Evolutionary conservation across 331 rosid species (phyloP).

Genomic region (Stylosanthes scabra): DNA sequence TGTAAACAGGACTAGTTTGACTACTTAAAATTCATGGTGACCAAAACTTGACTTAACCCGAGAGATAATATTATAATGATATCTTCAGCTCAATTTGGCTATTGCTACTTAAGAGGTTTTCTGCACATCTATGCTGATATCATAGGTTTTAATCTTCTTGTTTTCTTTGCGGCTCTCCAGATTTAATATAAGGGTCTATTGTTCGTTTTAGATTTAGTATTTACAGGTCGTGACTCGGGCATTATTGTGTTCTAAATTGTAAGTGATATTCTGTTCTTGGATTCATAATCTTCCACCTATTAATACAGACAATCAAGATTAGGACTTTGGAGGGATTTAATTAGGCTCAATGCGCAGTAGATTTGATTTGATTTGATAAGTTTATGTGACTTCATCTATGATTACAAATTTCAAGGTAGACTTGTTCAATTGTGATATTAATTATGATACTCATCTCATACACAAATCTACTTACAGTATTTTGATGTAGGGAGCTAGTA

Average conservation of each 20-base stretch:
- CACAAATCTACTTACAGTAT: background rate
- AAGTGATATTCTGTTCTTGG: conserved; percentile 11
- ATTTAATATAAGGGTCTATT: background rate
- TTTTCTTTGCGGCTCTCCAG: conserved; percentile 11
- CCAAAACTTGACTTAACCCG: too few relatives aligned
- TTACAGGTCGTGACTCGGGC: conserved; percentile 10
- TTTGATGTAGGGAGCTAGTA: background rate
- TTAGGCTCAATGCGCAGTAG: conserved; percentile 3
- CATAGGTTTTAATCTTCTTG: background rate
- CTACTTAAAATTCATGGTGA: too few relatives aligned
- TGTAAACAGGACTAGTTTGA: too few relatives aligned
- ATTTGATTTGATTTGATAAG: background rate
- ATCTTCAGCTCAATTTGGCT: background rate
- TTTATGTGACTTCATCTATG: conserved; percentile 6
- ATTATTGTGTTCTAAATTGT: conserved; percentile 5
- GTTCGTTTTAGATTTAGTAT: background rate
- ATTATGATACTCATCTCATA: conserved; percentile 2
- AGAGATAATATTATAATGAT: conserved; percentile 16
- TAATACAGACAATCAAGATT: background rate
- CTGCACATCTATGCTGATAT: background rate
- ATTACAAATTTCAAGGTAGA: conserved; percentile 13
- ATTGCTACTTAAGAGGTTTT: background rate
- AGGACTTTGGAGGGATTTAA: conserved; percentile 30
- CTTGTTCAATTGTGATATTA: background rate
- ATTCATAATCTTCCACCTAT: background rate